A percentile compares a stretch with the other conserved stretches of the same genome.
These are phyloP conservation scores for Ziziphus jujuba DNA, from an alignment of 306 rosid species.

Conservation along the genomic window DNA sequence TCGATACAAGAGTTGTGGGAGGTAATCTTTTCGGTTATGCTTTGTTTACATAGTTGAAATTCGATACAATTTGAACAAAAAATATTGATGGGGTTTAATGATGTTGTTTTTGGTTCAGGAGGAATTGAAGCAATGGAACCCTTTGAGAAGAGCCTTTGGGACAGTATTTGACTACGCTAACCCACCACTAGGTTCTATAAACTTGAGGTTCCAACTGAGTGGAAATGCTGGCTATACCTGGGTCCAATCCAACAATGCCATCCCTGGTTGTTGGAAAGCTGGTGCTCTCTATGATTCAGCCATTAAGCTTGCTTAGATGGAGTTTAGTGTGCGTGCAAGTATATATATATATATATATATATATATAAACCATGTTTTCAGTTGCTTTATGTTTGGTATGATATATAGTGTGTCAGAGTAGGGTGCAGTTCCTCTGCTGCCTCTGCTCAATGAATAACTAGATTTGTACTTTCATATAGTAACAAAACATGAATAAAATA, in stretches of 20 bases:
- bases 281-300: conserved; percentile 61
- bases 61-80: too few relatives aligned
- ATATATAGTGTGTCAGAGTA: background rate
- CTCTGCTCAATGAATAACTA: background rate
- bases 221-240: conserved; percentile 44
- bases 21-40: too few relatives aligned
- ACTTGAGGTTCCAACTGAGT: conserved; percentile 62
- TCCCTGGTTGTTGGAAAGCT: conserved; percentile 68
- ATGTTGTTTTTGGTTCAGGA: conserved; percentile 35
- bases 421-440: background rate
- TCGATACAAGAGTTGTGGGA: too few relatives aligned
- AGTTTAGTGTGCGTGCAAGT: too few relatives aligned
- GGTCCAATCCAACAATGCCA: conserved; percentile 48
- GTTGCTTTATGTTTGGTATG: background rate
- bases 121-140: conserved; percentile 62
- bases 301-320: conserved; percentile 47
- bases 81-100: too few relatives aligned
- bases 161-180: conserved; percentile 60
- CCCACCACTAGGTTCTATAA: conserved; percentile 56
- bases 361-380: too few relatives aligned
- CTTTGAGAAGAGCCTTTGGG: conserved; percentile 62
- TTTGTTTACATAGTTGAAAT: too few relatives aligned
- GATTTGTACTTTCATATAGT: conserved; percentile 3
- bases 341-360: too few relatives aligned
- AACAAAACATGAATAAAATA: background rate